Evolutionary conservation across 306 rosid genomes (phyloP), one percentile per base, ranked within the genome.

Genomic region (Argentina anserina): DNA sequence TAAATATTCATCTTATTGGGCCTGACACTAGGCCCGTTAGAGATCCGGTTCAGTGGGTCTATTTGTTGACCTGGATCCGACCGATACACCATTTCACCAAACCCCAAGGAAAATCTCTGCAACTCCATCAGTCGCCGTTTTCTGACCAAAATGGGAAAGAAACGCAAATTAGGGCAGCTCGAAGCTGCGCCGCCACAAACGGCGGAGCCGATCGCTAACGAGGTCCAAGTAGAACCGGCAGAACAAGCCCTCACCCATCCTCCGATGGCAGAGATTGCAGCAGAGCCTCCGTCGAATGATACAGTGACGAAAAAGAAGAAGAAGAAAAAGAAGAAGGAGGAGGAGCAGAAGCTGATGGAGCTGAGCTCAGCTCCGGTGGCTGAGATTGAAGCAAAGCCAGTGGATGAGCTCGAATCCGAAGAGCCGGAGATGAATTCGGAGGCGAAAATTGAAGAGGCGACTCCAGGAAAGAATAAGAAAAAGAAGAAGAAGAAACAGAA

Each of bases 51-150:
- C 63, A 1, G 3, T 2, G 5, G 36, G 6, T n/a, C 62, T 5
- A 21, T 52, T 7, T 50, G 0, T 7, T 49, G 55, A 10, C 55
- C 7, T 18, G 55, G 15, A 49, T 49, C 55, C 55, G 25, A 47
- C 2, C 6, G 23, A 18, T 5, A 47, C 21, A 7, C 1, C 29
- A 21, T 50, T 52, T 37, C 68, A 21, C 71, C 34, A 17, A 67
- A 67, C 36, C 73, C 73, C 60, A 20, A 6, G 18, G 45, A 69
- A 69, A 69, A 69, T 68, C 72, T 65, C 72, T 43, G 58, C 40
- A 67, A 26, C 23, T 17, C 52, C 36, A 9, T 23, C 29, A 6
- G 55, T 26, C 7, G 56, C 33, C 23, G 31, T 25, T 18, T 43
- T 28, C 5, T 1, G 71, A 42, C 72, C 11, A 47, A 68, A 68